Conservation (phyloP, 2,329 filamentous ascomycete genomes). For the Penicillium sp. region DNA sequence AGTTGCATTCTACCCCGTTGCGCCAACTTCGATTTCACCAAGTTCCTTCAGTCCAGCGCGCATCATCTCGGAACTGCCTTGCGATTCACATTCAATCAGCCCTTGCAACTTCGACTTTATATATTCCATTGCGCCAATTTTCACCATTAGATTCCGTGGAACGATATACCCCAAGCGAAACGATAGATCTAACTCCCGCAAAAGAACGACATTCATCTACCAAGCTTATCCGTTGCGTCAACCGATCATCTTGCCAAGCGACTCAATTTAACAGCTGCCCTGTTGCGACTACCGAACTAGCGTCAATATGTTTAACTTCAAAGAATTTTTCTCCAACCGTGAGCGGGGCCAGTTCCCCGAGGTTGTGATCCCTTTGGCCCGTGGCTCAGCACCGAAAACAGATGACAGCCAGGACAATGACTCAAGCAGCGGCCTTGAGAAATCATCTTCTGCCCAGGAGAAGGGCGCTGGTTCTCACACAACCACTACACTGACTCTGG, state of each 20-base stretch:
- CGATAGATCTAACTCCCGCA: neutral
- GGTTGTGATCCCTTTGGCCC: slow-evolving; percentile 51
- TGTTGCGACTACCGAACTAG: neutral
- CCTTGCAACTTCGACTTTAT: slow-evolving; percentile 10
- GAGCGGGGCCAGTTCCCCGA: slow-evolving; percentile 41
- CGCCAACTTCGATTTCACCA: neutral
- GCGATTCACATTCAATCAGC: slow-evolving; percentile 5
- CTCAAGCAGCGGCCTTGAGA: slow-evolving; percentile 33
- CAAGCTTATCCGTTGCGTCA: slow-evolving; percentile 3
- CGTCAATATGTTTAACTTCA: slow-evolving; percentile 16
- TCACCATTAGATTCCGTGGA: neutral
- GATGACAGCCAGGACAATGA: slow-evolving; percentile 30
- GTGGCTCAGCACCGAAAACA: slow-evolving; percentile 39
- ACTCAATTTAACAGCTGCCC: slow-evolving; percentile 5
- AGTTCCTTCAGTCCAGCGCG: slow-evolving; percentile 5
- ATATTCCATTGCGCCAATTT: slow-evolving; percentile 10
- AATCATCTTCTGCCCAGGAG: slow-evolving; percentile 34
- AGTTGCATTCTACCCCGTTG: slow-evolving; percentile 14
- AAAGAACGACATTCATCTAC: neutral
- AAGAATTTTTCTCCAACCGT: slow-evolving; percentile 15
- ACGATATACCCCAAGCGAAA: neutral
- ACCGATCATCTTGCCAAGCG: slow-evolving; percentile 4
- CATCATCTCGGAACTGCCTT: neutral
- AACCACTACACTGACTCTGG: slow-evolving; percentile 61
- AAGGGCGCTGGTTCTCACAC: slow-evolving; percentile 35